Evolutionary conservation across 176 grass and related monocot species (phyloP), one percentile per base, ranked within the genome.

Genomic region (Oryza glumipatula): DNA sequence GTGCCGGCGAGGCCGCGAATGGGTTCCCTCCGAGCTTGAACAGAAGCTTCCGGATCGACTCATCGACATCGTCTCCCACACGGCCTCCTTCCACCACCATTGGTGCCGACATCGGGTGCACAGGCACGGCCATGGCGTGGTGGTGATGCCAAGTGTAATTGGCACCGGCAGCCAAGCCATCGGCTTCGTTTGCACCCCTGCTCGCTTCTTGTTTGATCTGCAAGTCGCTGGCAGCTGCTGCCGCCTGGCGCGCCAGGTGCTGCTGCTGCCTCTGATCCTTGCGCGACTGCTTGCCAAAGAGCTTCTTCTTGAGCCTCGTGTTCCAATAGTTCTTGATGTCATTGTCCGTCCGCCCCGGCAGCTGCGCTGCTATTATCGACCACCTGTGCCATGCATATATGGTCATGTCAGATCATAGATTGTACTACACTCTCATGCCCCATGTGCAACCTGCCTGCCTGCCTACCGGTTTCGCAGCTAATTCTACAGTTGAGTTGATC

Each of bases 321-420:
- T 98, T 98, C 95, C 95, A 98, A 84, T 98, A 95, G 87, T 98
- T 98, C 90, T 98, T 98, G 89, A 98, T 98, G 76, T 98, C 95
- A 81, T 98, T 98, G 65, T 98, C 95, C 1, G 95, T 98, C 85
- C 95, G 89, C 49, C 95, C 95, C 2, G 95, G 95, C 86, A 98
- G 86, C 82, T 94, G 95, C 17, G 92, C 90, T 8, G 95, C 95
- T 87, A 98, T 98, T 52, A 98, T 93, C 19, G 95, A 98, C 95
- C 95, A 98, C 90, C 95, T 98, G 79, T 28, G 68, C 65, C 65
- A 91, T 83, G 76, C 74, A 69, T 39, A 58, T 15, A 58, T n/a
- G 70, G 52, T 24, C 54, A 67, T 65, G 22, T 93, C 77, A 90
- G 60, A 72, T 73, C 47, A 77, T 74, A 67, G 72, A 74, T 74